phyloP scores from a whole-genome alignment of 768 basidiomycete species.

The Rossbeevera mucosa region DNA sequence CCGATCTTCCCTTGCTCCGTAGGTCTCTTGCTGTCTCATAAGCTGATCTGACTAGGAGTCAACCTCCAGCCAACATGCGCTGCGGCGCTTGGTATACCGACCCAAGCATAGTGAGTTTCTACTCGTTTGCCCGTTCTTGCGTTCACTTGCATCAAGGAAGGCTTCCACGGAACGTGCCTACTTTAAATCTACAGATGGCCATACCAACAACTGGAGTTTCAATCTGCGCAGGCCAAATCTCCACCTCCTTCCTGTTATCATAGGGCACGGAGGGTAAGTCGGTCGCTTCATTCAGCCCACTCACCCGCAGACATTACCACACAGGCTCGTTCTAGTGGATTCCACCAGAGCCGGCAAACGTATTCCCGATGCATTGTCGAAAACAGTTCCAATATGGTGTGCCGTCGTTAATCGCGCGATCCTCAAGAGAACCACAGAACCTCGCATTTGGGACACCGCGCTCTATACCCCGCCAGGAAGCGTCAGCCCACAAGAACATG shows the following conservation, averaged over 20 bases:
- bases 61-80: constrained; percentile 71
- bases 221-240: constrained; percentile 82
- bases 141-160: not conserved
- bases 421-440: constrained; percentile 9
- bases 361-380: constrained; percentile 89
- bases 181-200: constrained; percentile 92
- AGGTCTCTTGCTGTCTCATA: constrained; percentile 17
- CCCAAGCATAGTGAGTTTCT: constrained; percentile 49
- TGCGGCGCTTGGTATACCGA: constrained; percentile 94
- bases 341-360: constrained; percentile 92
- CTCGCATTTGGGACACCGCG: constrained; percentile 46
- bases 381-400: constrained; percentile 95
- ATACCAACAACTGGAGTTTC: constrained; percentile 81
- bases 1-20: constrained; percentile 55
- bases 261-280: constrained; percentile 55
- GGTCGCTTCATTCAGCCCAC: not conserved
- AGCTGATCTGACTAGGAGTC: not conserved
- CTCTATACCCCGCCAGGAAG: constrained; percentile 69
- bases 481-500: constrained; percentile 73
- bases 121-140: not conserved
- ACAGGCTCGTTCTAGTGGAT: constrained; percentile 80
- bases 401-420: constrained; percentile 74
- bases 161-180: constrained; percentile 45
- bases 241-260: constrained; percentile 60
- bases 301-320: not conserved